phyloP scores from a whole-genome alignment of 2,329 filamentous ascomycete genomes.

The Teratosphaeriaceae sp. region DNA sequence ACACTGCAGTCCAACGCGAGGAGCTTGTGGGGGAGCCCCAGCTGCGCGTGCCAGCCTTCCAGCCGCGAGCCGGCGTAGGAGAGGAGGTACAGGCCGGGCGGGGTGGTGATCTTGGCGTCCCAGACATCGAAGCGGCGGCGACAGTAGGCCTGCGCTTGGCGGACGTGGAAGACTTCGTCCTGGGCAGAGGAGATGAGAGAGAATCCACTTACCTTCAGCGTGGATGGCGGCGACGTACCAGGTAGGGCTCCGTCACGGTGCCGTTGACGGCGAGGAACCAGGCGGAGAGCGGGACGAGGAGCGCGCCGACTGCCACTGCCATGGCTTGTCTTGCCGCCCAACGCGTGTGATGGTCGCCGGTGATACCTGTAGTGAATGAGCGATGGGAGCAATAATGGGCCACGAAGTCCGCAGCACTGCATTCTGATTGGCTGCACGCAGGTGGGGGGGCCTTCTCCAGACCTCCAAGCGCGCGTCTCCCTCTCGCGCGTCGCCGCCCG shows the following conservation, averaged over 20 bases:
- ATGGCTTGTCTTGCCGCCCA: conserved; percentile 8
- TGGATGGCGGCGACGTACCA: conserved; percentile 36
- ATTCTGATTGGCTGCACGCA: too few relatives aligned
- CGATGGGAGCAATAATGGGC: too few relatives aligned
- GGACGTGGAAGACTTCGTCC: conserved; percentile 86
- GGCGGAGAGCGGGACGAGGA: conserved; percentile 17
- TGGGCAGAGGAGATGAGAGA: conserved; percentile 33
- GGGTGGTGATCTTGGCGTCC: conserved; percentile 97
- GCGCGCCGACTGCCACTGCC: conserved; percentile 14
- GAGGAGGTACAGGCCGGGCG: conserved; percentile 62
- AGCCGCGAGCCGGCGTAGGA: conserved; percentile 32
- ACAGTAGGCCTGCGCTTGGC: conserved; percentile 86
- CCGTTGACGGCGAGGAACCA: conserved; percentile 37
- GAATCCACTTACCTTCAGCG: conserved; percentile 14
- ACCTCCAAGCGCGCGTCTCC: too few relatives aligned
- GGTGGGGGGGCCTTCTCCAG: too few relatives aligned
- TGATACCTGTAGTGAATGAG: too few relatives aligned
- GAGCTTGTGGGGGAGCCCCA: not conserved
- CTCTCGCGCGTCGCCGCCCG: not conserved
- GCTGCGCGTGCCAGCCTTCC: conserved; percentile 25
- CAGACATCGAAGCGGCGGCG: conserved; percentile 65
- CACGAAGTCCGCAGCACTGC: too few relatives aligned
- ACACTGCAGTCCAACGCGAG: conserved; percentile 36
- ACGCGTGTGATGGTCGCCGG: not conserved
- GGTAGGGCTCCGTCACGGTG: conserved; percentile 51